Conservation (phyloP, 2,329 filamentous ascomycete species). For the Berkeleyomyces rouxiae region DNA sequence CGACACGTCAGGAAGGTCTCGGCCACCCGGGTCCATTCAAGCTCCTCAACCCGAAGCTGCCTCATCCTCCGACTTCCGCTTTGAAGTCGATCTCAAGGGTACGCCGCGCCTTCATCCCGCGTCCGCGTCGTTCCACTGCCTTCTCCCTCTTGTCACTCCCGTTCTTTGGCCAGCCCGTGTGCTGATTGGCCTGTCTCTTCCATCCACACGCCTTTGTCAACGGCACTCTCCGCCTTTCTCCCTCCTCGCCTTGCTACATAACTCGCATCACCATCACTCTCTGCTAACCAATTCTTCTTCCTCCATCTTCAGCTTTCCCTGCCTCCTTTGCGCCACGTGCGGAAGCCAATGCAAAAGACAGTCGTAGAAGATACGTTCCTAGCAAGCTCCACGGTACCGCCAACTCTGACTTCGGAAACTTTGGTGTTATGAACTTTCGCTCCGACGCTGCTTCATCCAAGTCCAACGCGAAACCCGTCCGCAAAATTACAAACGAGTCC, state of each 20-base stretch:
- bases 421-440: constrained; percentile 44
- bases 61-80: constrained; percentile 6
- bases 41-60: constrained; percentile 1
- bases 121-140: background rate
- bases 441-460: constrained; percentile 1
- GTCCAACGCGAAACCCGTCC: constrained; percentile 22
- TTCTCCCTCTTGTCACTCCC: background rate
- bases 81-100: constrained; percentile 10
- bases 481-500: constrained; percentile 20
- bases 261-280: background rate
- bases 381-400: constrained; percentile 45
- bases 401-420: constrained; percentile 40
- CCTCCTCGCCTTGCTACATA: background rate
- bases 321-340: constrained; percentile 4
- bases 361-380: constrained; percentile 37
- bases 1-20: constrained; percentile 9
- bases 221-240: background rate
- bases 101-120: background rate
- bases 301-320: constrained; percentile 3
- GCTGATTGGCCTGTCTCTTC: background rate
- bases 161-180: background rate
- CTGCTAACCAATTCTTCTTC: background rate
- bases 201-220: background rate
- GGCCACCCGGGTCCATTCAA: constrained; percentile 4
- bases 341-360: constrained; percentile 8